Percentiles rank a stretch among this genome's conserved stretches.
Evolutionary conservation across 179 eudicot species (phyloP).

Genomic region (Amaranthus tricolor): DNA sequence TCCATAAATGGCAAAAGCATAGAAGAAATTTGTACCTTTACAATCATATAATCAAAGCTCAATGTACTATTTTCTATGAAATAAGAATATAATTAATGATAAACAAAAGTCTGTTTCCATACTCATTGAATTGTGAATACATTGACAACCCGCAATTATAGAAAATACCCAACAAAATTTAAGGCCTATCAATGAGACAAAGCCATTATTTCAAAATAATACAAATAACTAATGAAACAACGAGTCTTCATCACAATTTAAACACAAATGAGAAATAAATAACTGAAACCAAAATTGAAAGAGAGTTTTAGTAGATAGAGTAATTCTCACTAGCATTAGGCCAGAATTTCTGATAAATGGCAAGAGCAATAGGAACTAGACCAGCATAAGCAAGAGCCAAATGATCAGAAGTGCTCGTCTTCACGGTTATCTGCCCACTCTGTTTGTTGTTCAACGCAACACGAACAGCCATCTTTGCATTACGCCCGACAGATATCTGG

Average conservation of each 20-base stretch:
- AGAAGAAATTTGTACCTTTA: no score
- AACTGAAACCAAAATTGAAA: constrained; percentile 16
- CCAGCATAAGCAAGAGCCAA: constrained; percentile 68
- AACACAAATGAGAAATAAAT: constrained; percentile 3
- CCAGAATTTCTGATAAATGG: constrained; percentile 63
- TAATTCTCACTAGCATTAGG: constrained; percentile 62
- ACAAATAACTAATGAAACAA: constrained; percentile 14
- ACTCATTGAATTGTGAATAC: constrained; percentile 26
- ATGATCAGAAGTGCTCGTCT: constrained; percentile 92
- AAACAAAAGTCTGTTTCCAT: constrained; percentile 6
- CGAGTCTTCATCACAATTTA: background rate
- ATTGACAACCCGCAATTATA: constrained; percentile 13
- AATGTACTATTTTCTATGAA: no score
- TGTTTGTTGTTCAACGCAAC: constrained; percentile 83
- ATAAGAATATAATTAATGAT: no score
- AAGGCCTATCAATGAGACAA: constrained; percentile 11
- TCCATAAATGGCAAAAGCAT: no score
- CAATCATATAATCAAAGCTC: no score
- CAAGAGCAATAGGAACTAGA: constrained; percentile 58
- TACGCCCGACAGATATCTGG: constrained; percentile 73
- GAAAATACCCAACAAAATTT: background rate
- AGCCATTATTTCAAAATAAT: constrained; percentile 25
- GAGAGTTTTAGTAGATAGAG: constrained; percentile 50
- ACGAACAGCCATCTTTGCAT: constrained; percentile 76
- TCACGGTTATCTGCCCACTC: constrained; percentile 84